phyloP scores from a whole-genome alignment of 148 eudicot species.

The Rhododendron henanense region DNA sequence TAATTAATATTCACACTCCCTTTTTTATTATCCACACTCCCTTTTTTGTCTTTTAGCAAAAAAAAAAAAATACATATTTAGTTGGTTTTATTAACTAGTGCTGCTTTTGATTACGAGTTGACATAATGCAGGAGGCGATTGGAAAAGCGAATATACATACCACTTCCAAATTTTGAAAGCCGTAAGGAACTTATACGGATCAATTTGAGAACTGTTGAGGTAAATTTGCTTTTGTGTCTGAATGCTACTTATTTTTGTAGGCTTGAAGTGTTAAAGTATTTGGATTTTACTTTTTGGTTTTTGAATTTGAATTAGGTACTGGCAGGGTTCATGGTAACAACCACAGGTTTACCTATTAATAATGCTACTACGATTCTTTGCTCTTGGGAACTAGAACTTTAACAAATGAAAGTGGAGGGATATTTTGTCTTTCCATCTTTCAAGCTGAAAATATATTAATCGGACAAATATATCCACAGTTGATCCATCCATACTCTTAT shows the following conservation, averaged over 20 bases:
- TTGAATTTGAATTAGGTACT: neutral
- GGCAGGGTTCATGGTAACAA: neutral
- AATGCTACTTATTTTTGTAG: neutral
- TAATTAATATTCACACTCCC: no score
- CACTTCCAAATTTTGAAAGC: constrained; percentile 85
- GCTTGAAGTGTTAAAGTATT: neutral
- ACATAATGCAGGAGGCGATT: constrained; percentile 70
- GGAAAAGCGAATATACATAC: constrained; percentile 97
- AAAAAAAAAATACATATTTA: neutral
- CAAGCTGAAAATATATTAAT: neutral
- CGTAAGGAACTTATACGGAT: constrained; percentile 96
- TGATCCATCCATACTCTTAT: neutral
- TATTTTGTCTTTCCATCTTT: neutral
- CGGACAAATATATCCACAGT: neutral
- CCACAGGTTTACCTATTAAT: neutral
- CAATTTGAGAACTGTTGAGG: constrained; percentile 94
- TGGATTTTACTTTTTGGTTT: neutral
- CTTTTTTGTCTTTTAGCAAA: no score
- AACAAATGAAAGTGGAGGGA: neutral
- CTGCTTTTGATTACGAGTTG: constrained; percentile 19
- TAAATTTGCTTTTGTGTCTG: constrained; percentile 12
- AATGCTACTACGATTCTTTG: neutral
- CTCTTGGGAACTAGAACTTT: neutral
- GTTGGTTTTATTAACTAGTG: neutral
- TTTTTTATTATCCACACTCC: no score